Evolutionary conservation across 345 rosid genomes (phyloP), one percentile per base, ranked within the genome.

Genomic region (Moringa oleifera): DNA sequence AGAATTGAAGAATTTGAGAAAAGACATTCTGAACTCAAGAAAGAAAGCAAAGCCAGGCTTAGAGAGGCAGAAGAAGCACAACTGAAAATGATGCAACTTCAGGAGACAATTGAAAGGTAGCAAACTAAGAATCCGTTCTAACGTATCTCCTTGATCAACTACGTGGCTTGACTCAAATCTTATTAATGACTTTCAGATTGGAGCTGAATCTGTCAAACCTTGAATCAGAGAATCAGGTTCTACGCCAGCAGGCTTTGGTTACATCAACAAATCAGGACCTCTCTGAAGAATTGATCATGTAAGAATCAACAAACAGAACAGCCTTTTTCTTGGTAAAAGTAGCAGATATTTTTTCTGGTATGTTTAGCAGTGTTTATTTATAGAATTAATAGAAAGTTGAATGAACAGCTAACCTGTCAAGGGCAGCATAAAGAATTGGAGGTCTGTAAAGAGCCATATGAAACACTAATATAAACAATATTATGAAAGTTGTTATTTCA

Each of bases 161-260:
- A 56, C 28, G 50, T 6, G 16, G 17, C 12, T 60, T 67, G 19
- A 68, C 64, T 55, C 22, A 31, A 71, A 51, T 28, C 23, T 24
- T 62, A 25, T 59, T 65, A 53, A 22, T 61, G 41, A 64, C 64
- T 58, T 33, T 21, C 73, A 86, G 92, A 67, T 73, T 83, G 57
- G 82, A 81, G 50, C 54, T 64, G 53, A 78, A 81, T 69, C 41
- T 76, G 67, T 70, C 89, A 63, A 81, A 75, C 73, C 80, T 83
- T 25, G 89, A 86, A 71, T 78, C 85, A 37, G 92, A 83, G 72
- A 86, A 86, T 52, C 89, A 86, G 69, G 79, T 86, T 68, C 74
- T 83, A 61, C 89, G 85, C 41, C 92, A 86, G 59, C 84, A 86
- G 66, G 87, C 83, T 62, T 64, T 85, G 69, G 81, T 60, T 16